Evolutionary conservation across 257 asterid genomes (phyloP).

Genomic region (Eucommia ulmoides): DNA sequence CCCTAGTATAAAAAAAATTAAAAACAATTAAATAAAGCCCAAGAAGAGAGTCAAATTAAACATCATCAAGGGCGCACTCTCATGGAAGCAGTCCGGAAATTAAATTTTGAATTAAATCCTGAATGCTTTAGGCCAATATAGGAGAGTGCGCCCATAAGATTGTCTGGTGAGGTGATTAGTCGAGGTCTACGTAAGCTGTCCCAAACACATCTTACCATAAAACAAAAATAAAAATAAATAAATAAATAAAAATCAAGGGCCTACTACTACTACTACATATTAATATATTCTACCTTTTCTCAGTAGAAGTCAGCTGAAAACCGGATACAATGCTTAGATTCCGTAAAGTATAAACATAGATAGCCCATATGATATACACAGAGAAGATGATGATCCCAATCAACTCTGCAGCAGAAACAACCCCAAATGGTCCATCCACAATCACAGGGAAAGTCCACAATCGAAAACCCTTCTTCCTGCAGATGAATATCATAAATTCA

Average conservation of each 20-base stretch:
- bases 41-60: neutral
- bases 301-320: slow-evolving; percentile 22
- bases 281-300: slow-evolving; percentile 24
- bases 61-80: neutral
- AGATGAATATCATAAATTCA: slow-evolving; percentile 25
- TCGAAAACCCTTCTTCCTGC: slow-evolving; percentile 30
- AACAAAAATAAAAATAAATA: too few species aligned
- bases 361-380: slow-evolving; percentile 49
- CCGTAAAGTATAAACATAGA: slow-evolving; percentile 23
- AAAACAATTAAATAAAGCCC: neutral
- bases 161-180: too few species aligned
- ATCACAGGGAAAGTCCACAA: slow-evolving; percentile 80
- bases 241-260: neutral
- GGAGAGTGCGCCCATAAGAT: too few species aligned
- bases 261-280: too few species aligned
- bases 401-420: slow-evolving; percentile 78
- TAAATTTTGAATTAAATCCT: too few species aligned
- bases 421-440: slow-evolving; percentile 83
- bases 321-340: slow-evolving; percentile 17
- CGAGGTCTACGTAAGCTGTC: too few species aligned
- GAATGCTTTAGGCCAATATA: too few species aligned
- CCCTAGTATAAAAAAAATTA: too few species aligned
- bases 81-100: neutral
- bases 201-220: too few species aligned
- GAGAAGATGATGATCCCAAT: slow-evolving; percentile 48